phyloP scores from a whole-genome alignment of 2,329 filamentous ascomycete genomes.

The Neofusicoccum cordaticola region DNA sequence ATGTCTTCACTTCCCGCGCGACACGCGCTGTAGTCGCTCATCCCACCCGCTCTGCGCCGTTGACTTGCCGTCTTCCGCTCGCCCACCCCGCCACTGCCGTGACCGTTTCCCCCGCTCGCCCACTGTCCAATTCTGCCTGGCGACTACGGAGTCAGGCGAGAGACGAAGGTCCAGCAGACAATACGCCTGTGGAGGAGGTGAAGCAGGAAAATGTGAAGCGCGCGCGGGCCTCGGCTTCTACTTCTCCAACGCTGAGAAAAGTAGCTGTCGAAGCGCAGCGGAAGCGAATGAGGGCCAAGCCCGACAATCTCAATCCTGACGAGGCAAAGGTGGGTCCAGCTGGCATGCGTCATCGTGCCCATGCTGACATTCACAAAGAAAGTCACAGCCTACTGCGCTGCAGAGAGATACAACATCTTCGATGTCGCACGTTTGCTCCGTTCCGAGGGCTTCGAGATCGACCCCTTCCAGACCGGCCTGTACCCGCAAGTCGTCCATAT shows the following conservation, averaged over 20 bases:
- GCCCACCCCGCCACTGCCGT: no score
- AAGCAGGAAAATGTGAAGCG: constrained; percentile 1
- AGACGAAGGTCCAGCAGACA: not conserved
- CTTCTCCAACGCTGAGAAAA: constrained; percentile 66
- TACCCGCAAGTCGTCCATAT: constrained; percentile 66
- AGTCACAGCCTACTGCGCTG: constrained; percentile 64
- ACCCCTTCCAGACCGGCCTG: constrained; percentile 60
- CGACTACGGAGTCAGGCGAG: not conserved
- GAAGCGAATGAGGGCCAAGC: constrained; percentile 46
- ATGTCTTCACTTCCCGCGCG: constrained; percentile 22
- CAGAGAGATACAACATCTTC: constrained; percentile 63
- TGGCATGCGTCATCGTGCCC: not conserved
- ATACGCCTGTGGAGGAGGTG: not conserved
- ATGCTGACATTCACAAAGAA: constrained; percentile 33
- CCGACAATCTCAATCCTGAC: constrained; percentile 29
- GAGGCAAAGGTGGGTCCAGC: constrained; percentile 23
- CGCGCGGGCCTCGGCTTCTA: constrained; percentile 25
- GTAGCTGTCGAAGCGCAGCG: constrained; percentile 83
- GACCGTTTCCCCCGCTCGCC: not conserved
- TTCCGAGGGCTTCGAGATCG: constrained; percentile 59
- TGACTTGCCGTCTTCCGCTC: not conserved
- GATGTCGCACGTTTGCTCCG: constrained; percentile 57
- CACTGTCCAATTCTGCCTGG: not conserved
- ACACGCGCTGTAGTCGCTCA: constrained; percentile 14
- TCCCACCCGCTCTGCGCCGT: not conserved